Evolutionary conservation across 768 basidiomycete species (phyloP).

Genomic region (Kwoniella botswanensis): DNA sequence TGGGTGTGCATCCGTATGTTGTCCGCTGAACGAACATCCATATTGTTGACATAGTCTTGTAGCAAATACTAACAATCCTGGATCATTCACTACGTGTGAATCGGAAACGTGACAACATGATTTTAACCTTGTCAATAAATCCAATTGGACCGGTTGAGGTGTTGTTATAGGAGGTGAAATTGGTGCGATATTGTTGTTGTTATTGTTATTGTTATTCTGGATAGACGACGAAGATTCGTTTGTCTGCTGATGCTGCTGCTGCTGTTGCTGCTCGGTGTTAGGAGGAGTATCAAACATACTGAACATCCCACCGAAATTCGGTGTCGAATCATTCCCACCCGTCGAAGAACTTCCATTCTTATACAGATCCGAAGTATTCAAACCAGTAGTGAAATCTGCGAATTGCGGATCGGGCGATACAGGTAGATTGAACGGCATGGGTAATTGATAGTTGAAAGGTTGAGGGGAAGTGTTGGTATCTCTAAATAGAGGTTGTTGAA

Average conservation of each 20-base stretch:
- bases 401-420: constrained; percentile 33
- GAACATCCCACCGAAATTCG: constrained; percentile 36
- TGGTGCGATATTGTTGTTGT: constrained; percentile 17
- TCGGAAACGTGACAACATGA: constrained; percentile 56
- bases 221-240: neutral
- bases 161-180: constrained; percentile 15
- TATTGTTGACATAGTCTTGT: constrained; percentile 54
- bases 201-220: neutral
- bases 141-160: constrained; percentile 34
- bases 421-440: constrained; percentile 40
- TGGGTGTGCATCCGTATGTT: constrained; percentile 35
- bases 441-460: constrained; percentile 43
- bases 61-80: constrained; percentile 55
- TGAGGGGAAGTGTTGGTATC: constrained; percentile 7
- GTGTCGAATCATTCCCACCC: constrained; percentile 8
- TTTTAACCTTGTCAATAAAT: constrained; percentile 54
- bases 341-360: constrained; percentile 19
- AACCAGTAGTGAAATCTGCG: constrained; percentile 29
- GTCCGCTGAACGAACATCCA: constrained; percentile 45
- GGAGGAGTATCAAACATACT: constrained; percentile 33
- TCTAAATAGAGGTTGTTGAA: constrained; percentile 5
- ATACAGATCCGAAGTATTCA: constrained; percentile 31
- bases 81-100: constrained; percentile 55
- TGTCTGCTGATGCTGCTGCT: no score
- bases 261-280: no score